Evolutionary conservation across 768 basidiomycete species (phyloP), one percentile per base, ranked within the genome.

Genomic region (Calocybe indica): DNA sequence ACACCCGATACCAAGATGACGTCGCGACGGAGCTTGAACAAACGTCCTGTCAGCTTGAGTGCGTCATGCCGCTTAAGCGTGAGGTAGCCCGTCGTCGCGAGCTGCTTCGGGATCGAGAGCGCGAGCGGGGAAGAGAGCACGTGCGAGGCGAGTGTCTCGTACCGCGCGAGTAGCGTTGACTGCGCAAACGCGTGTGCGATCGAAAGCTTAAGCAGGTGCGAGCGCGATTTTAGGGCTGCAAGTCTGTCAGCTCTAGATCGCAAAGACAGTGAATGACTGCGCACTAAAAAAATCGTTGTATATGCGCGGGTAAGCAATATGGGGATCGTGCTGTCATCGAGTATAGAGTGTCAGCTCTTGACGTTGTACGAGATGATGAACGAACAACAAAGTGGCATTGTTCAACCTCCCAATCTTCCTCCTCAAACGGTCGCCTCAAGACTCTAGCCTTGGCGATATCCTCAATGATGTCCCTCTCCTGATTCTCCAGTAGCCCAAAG

Each of bases 231-330:
- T 60, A 96, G 85, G 3, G 94, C 92, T 94, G 41, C 37, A 10
- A 14, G 33, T 42, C 28, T 54, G 38, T 38, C 13, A 53, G 37
- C 9, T 40, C 15, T 33, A 22, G 8, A 28, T 7, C 7, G 31
- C 36, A 22, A 5, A 29, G 30, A 33, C 7, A 52, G 6, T 43
- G 30, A 7, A 35, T n/a, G 45, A 29, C 28, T 7, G 73, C 86
- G 55, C 58, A 93, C 92, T 93, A 68, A 94, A 95, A 68, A 94
- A 90, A 63, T 95, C 93, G 52, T 97, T 95, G 69, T 90, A 96
- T 53, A 97, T 93, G 40, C 93, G 79, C 11, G 93, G 94, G 56
- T 86, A 92, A 1, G 80, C 74, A 7, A 93, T 91, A 46, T 82
- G 67, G 3, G 86, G 78, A 58, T 97, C 93, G 58, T 92, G 88